Percentiles rank a stretch among this genome's conserved stretches.
phyloP scores from a whole-genome alignment of 2,329 filamentous ascomycete genomes.

The Camillea tinctor region DNA sequence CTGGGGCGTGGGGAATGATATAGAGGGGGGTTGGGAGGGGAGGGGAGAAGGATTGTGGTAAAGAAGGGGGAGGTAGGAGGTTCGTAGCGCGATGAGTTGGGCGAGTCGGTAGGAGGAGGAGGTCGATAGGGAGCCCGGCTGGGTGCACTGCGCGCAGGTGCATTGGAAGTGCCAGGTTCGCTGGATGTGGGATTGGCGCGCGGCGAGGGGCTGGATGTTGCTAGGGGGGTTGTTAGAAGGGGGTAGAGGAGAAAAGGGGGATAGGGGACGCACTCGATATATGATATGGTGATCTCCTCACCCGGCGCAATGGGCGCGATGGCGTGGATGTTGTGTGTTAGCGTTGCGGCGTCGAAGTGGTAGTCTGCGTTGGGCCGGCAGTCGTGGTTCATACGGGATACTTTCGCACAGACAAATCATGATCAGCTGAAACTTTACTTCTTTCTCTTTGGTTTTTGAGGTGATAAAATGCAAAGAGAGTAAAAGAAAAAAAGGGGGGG shows the following conservation, averaged over 20 bases:
- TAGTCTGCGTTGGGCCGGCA: conserved; percentile 46
- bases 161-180: conserved; percentile 41
- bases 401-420: too few relatives aligned
- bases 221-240: conserved; percentile 15
- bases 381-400: conserved; percentile 45
- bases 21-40: conserved; percentile 29
- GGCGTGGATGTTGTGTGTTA: conserved; percentile 40
- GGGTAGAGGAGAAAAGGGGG: background rate
- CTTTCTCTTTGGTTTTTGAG: too few relatives aligned
- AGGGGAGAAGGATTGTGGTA: background rate
- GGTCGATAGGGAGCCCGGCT: conserved; percentile 21
- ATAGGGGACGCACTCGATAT: conserved; percentile 35
- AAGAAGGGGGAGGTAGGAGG: conserved; percentile 34
- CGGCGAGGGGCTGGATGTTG: conserved; percentile 29
- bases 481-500: too few relatives aligned
- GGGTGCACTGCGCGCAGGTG: conserved; percentile 39
- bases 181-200: conserved; percentile 32
- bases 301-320: conserved; percentile 39
- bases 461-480: too few relatives aligned
- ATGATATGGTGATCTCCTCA: conserved; percentile 44
- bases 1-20: too few relatives aligned
- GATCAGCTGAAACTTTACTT: too few relatives aligned
- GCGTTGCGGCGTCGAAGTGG: conserved; percentile 38
- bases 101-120: conserved; percentile 39
- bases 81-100: conserved; percentile 33